Evolutionary conservation across 768 basidiomycete species (phyloP).

Genomic region (Amanita rimosa): DNA sequence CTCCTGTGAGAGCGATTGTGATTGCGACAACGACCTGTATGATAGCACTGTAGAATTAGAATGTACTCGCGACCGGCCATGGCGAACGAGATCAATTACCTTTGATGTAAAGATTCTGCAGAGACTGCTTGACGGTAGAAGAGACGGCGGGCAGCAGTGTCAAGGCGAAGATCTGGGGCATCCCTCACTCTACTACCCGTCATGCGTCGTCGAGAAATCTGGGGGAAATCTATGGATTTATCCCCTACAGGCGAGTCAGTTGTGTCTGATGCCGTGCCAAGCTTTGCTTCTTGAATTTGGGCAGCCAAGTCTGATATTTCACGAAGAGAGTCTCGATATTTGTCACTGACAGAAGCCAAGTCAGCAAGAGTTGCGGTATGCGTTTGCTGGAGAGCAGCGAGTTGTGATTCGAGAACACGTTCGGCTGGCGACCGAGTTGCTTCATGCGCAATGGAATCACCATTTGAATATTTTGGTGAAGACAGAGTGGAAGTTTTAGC

Average conservation of each 20-base stretch:
- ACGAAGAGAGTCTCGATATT: conserved; percentile 81
- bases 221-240: conserved; percentile 21
- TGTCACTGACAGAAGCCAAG: conserved; percentile 63
- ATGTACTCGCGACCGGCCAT: conserved; percentile 6
- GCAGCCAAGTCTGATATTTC: conserved; percentile 89
- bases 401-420: conserved; percentile 42
- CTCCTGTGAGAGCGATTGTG: conserved; percentile 96
- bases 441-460: conserved; percentile 15
- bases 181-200: conserved; percentile 40
- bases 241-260: conserved; percentile 37
- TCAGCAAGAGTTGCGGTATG: conserved; percentile 74
- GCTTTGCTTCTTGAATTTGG: conserved; percentile 83
- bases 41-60: conserved; percentile 10
- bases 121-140: conserved; percentile 88
- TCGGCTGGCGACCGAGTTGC: conserved; percentile 21
- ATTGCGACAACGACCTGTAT: conserved; percentile 80
- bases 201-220: conserved; percentile 39
- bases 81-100: conserved; percentile 28
- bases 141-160: conserved; percentile 50
- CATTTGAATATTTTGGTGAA: conserved; percentile 11
- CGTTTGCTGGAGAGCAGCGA: conserved; percentile 68
- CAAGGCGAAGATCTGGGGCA: conserved; percentile 32
- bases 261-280: conserved; percentile 28
- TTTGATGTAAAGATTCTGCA: conserved; percentile 79
- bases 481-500: conserved; percentile 13